phyloP scores from a whole-genome alignment of 2,329 filamentous ascomycete species.

The Trichoderma simmonsii region DNA sequence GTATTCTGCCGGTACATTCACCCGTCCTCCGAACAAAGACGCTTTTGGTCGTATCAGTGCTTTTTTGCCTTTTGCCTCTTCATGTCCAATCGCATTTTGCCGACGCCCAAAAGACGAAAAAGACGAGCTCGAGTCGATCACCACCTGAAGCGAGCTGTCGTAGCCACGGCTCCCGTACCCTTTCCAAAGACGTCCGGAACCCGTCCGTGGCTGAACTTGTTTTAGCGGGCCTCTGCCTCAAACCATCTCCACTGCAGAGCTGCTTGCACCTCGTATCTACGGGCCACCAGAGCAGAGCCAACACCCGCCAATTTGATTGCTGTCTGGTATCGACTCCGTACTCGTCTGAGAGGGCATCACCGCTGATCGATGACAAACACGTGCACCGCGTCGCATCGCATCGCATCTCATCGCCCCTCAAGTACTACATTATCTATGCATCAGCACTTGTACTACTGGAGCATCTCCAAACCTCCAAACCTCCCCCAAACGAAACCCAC shows the following conservation, averaged over 20 bases:
- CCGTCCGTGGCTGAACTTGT: neutral
- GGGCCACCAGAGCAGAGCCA: neutral
- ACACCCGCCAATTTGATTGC: neutral
- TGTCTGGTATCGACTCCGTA: no score
- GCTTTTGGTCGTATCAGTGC: neutral
- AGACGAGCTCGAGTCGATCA: neutral
- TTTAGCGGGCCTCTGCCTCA: neutral
- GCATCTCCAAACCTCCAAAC: neutral
- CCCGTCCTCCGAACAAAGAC: neutral
- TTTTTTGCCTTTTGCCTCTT: neutral
- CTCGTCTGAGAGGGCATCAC: neutral
- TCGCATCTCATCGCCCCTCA: neutral
- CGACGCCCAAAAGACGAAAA: neutral
- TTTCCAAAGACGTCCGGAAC: neutral
- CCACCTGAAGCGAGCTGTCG: neutral
- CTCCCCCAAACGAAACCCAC: neutral
- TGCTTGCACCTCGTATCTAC: neutral
- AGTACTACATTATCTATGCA: neutral
- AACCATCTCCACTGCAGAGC: neutral
- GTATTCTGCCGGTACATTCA: conserved; percentile 1
- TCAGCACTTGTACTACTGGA: neutral
- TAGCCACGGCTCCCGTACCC: neutral
- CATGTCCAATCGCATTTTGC: neutral
- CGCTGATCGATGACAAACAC: neutral
- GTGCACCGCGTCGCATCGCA: neutral